Conservation (phyloP, 2,329 filamentous ascomycete genomes). For the Ascosphaera acerosa region DNA sequence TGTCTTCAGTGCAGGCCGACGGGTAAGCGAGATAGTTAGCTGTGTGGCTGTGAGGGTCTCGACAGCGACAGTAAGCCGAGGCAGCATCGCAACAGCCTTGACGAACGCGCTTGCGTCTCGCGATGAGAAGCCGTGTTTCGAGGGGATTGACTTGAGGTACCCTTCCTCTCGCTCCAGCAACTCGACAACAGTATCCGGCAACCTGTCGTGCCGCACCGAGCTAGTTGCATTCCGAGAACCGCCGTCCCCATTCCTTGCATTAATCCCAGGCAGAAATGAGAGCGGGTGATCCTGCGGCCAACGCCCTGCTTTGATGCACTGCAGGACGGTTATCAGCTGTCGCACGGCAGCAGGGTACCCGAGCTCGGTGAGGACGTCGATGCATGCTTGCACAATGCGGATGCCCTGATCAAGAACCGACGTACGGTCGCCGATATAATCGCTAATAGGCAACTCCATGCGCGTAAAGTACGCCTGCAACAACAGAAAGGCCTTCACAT, state of each 20-base stretch:
- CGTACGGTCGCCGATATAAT: constrained; percentile 87
- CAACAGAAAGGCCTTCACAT: constrained; percentile 85
- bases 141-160: constrained; percentile 8
- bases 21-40: constrained; percentile 19
- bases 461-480: constrained; percentile 89
- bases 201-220: neutral
- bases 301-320: constrained; percentile 74
- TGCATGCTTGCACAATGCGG: constrained; percentile 83
- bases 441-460: constrained; percentile 74
- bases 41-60: constrained; percentile 34
- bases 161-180: neutral
- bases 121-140: constrained; percentile 10
- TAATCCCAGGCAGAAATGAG: constrained; percentile 52
- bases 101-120: constrained; percentile 14
- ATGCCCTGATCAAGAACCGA: constrained; percentile 84
- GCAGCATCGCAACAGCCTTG: constrained; percentile 40
- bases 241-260: constrained; percentile 4
- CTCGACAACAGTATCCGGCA: neutral
- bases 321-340: constrained; percentile 62
- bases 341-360: constrained; percentile 52
- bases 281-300: constrained; percentile 69
- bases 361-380: constrained; percentile 84
- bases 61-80: constrained; percentile 39
- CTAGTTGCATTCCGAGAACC: neutral
- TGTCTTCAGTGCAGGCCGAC: too few relatives aligned